Evolutionary conservation across 192 early-diverging fungal species (phyloP).

Genomic region (Coemansia umbellata): DNA sequence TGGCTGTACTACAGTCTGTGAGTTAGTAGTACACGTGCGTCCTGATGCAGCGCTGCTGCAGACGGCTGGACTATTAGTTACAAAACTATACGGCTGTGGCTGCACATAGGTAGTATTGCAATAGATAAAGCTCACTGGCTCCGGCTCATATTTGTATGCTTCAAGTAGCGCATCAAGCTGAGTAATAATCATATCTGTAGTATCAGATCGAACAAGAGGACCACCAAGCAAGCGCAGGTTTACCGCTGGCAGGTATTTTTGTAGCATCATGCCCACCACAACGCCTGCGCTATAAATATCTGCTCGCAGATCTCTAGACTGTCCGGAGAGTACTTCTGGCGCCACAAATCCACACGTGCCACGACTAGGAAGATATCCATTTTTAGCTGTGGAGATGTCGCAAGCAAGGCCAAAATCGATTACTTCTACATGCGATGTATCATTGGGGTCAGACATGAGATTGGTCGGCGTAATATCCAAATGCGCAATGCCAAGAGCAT

Average conservation of each 20-base stretch:
- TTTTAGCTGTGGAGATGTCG: slow-evolving; percentile 16
- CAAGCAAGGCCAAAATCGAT: slow-evolving; percentile 78
- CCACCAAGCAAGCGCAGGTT: slow-evolving; percentile 68
- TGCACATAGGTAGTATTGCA: slow-evolving; percentile 15
- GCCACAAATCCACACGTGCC: slow-evolving; percentile 77
- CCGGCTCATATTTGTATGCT: slow-evolving; percentile 29
- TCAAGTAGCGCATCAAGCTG: slow-evolving; percentile 54
- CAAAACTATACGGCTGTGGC: not conserved
- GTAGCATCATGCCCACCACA: slow-evolving; percentile 70
- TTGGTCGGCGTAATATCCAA: slow-evolving; percentile 65
- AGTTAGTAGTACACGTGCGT: not conserved
- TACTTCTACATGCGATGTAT: slow-evolving; percentile 52
- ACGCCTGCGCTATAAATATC: slow-evolving; percentile 70
- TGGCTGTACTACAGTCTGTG: not conserved
- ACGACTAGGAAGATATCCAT: slow-evolving; percentile 53
- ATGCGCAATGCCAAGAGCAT: slow-evolving; percentile 61
- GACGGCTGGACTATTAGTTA: no score
- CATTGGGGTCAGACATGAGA: slow-evolving; percentile 56
- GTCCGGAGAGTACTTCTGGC: slow-evolving; percentile 53
- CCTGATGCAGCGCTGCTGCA: not conserved
- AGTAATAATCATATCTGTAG: slow-evolving; percentile 58
- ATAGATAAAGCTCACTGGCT: slow-evolving; percentile 22
- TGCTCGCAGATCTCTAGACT: slow-evolving; percentile 37
- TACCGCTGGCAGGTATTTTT: slow-evolving; percentile 62
- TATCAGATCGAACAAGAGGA: slow-evolving; percentile 59